Evolutionary conservation across 208 protist species (phyloP), one percentile per base, ranked within the genome.

Genomic region (Acanthamoeba royreba): DNA sequence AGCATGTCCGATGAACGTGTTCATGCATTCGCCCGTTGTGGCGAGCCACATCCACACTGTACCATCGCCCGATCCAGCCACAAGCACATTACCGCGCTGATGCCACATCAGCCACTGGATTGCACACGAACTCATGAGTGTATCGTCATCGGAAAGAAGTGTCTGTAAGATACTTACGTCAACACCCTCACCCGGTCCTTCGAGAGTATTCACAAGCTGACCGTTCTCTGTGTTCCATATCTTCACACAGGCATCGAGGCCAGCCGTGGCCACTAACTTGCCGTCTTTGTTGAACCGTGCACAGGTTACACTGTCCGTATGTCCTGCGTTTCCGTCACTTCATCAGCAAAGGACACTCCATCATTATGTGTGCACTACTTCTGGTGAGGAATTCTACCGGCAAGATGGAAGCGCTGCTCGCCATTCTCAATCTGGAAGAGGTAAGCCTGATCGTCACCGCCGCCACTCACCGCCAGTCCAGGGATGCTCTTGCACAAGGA

Each of bases 41-140:
- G 97, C 96, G 85, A 98, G 99, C 98, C 98, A 99, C 98, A 99
- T 98, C 53, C 97, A 99, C 17, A 96, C 95, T 92, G 98, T 98
- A 61, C 97, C 97, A 92, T 99, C 98, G 52, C 97, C 96, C 31
- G 97, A 97, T 33, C 98, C 98, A 38, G 97, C 98, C 40, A 98
- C 95, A 19, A 99, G 86, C 9, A 99, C 85, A 53, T 98, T 96
- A 61, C 98, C 98, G 47, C 97, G 98, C 15, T 98, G 98, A 94
- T 99, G 98, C 98, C 98, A 99, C 55, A 86, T 42, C 9, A 97
- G 35, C 94, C 96, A 97, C n/a, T 96, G 22, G 5, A 33, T 28
- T 4, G 1, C 0, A 55, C 31, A 87, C 4, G 74, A 45, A n/a
- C 13, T 52, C 9, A 58, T 0, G 77, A 40, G 42, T 19, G n/a